A percentile compares a stretch with the other conserved stretches of the same genome.
These are phyloP conservation scores for Debaryomyces subglobosus DNA, from an alignment of 1,139 yeast genomes.

Conservation along the genomic window DNA sequence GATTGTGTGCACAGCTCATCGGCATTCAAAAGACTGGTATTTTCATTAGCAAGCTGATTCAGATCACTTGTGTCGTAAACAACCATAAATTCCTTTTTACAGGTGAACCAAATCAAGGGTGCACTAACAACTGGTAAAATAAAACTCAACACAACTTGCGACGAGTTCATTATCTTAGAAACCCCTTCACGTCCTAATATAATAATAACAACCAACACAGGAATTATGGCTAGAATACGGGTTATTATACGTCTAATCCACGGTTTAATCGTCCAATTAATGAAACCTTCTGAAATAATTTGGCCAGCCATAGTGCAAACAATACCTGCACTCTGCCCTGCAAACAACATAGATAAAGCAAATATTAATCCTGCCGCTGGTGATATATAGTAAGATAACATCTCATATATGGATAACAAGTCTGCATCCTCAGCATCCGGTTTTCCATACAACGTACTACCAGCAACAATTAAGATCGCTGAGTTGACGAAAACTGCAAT, in stretches of 20 bases:
- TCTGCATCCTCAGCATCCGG: slow-evolving; percentile 73
- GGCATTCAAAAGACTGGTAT: slow-evolving; percentile 18
- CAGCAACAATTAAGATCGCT: slow-evolving; percentile 74
- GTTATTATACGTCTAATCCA: slow-evolving; percentile 73
- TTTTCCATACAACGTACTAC: slow-evolving; percentile 63
- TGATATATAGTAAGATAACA: slow-evolving; percentile 61
- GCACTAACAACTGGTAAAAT: slow-evolving; percentile 76
- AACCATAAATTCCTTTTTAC: slow-evolving; percentile 59
- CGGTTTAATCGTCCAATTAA: slow-evolving; percentile 72
- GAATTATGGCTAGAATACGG: slow-evolving; percentile 70
- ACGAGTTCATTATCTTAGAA: slow-evolving; percentile 67
- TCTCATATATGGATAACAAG: slow-evolving; percentile 69
- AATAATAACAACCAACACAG: slow-evolving; percentile 65
- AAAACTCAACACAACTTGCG: slow-evolving; percentile 73
- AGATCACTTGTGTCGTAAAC: slow-evolving; percentile 37
- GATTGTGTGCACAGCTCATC: slow-evolving; percentile 6
- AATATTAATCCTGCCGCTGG: slow-evolving; percentile 73
- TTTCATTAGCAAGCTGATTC: slow-evolving; percentile 16
- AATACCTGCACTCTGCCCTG: slow-evolving; percentile 82
- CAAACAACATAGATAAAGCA: slow-evolving; percentile 72
- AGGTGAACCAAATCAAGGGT: slow-evolving; percentile 73
- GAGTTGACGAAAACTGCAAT: slow-evolving; percentile 78
- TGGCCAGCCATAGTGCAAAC: slow-evolving; percentile 85
- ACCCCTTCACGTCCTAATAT: slow-evolving; percentile 73
- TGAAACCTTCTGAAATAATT: slow-evolving; percentile 77